phyloP scores from a whole-genome alignment of 2,329 filamentous ascomycete species.

The Aspergillus latus region DNA sequence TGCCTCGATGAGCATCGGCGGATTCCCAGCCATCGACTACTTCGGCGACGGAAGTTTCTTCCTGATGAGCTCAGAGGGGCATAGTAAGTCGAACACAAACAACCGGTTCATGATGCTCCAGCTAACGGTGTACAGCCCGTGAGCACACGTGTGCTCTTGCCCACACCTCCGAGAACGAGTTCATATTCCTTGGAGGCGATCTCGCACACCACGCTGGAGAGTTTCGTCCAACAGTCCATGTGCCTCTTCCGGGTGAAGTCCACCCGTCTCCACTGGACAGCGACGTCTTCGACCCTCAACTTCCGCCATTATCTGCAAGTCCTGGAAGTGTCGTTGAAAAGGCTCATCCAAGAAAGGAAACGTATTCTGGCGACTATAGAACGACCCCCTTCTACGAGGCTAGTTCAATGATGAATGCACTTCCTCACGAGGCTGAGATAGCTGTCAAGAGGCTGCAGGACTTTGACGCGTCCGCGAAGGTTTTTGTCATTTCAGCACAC shows the following conservation, averaged over 20 bases:
- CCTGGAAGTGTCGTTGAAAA: background rate
- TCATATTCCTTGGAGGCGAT: constrained; percentile 7
- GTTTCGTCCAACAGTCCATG: constrained; percentile 1
- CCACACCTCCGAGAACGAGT: background rate
- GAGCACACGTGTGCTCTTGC: constrained; percentile 4
- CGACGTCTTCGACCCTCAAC: background rate
- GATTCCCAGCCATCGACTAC: constrained; percentile 2
- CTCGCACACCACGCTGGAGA: constrained; percentile 1
- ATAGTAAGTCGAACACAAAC: constrained; percentile 2
- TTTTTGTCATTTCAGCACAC: constrained; percentile 1
- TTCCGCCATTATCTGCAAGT: background rate
- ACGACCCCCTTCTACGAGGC: constrained; percentile 5
- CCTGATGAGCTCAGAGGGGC: background rate
- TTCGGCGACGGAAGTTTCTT: constrained; percentile 4
- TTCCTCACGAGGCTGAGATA: background rate
- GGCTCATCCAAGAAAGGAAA: background rate
- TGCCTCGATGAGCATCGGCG: background rate
- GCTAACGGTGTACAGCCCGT: background rate
- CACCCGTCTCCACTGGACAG: background rate
- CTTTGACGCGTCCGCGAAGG: background rate
- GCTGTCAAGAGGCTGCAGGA: background rate
- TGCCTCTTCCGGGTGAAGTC: constrained; percentile 1
- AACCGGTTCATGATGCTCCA: too few relatives aligned
- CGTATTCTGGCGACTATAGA: background rate
- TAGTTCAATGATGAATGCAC: background rate